These are phyloP conservation scores for Oidiodendron maius DNA, from an alignment of 495 filamentous ascomycete species.

Conservation along the genomic window DNA sequence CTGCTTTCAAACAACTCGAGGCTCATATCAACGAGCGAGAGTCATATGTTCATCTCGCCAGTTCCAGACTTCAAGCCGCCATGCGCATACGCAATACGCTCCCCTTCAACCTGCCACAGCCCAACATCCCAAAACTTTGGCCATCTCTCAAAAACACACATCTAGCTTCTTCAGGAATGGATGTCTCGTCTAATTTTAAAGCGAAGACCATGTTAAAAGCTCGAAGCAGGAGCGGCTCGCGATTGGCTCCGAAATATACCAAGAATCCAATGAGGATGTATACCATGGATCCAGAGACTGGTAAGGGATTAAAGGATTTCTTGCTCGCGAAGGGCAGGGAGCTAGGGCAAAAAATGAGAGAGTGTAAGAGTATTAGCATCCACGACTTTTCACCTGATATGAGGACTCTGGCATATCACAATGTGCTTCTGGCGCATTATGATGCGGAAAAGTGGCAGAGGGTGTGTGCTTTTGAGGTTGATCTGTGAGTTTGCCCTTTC, in stretches of 20 bases:
- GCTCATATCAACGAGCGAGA: slow-evolving; percentile 6
- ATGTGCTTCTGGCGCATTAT: slow-evolving; percentile 11
- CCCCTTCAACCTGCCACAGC: slow-evolving; percentile 7
- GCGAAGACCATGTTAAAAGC: too few species aligned
- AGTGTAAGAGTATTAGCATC: slow-evolving; percentile 14
- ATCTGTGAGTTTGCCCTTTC: slow-evolving; percentile 14
- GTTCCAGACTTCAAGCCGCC: slow-evolving; percentile 12
- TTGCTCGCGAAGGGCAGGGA: slow-evolving; percentile 12
- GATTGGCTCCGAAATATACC: neutral
- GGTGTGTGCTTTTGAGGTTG: slow-evolving; percentile 17
- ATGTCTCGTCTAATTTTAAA: too few species aligned
- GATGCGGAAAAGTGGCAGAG: neutral
- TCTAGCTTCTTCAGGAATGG: too few species aligned
- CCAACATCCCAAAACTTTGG: too few species aligned
- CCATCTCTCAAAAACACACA: too few species aligned
- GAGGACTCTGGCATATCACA: neutral
- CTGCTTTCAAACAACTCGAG: slow-evolving; percentile 1
- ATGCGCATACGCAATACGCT: slow-evolving; percentile 10
- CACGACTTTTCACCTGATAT: slow-evolving; percentile 18
- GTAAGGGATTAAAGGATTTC: slow-evolving; percentile 16
- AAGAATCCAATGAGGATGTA: neutral
- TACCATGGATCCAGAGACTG: slow-evolving; percentile 12
- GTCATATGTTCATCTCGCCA: slow-evolving; percentile 4
- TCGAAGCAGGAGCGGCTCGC: too few species aligned
- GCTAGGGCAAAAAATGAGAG: slow-evolving; percentile 5